A percentile compares a stretch with the other conserved stretches of the same genome.
Evolutionary conservation across 2,329 filamentous ascomycete species (phyloP).

Genomic region (Emmonsiellopsis sp.): DNA sequence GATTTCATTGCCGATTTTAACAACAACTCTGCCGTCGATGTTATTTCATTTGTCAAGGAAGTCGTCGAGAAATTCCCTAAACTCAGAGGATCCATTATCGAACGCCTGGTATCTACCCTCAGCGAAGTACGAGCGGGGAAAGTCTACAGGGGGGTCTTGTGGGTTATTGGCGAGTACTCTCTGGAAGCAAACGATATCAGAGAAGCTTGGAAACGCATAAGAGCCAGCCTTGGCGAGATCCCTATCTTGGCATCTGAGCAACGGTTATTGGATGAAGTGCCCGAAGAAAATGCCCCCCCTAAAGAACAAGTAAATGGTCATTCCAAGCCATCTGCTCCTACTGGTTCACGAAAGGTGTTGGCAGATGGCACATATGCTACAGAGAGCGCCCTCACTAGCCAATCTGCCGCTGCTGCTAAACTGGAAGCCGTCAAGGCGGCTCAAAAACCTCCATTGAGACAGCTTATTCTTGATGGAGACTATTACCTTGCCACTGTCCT

Average conservation of each 20-base stretch:
- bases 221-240: slow-evolving; percentile 88
- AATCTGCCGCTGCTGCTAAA: slow-evolving; percentile 79
- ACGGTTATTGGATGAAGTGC: slow-evolving; percentile 73
- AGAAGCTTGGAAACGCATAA: slow-evolving; percentile 93
- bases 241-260: slow-evolving; percentile 94
- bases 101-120: slow-evolving; percentile 78
- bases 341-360: slow-evolving; percentile 80
- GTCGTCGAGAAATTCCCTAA: slow-evolving; percentile 97
- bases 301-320: slow-evolving; percentile 70
- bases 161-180: slow-evolving; percentile 97
- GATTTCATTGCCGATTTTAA: slow-evolving; percentile 99
- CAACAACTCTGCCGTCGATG: slow-evolving; percentile 90
- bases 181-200: slow-evolving; percentile 87
- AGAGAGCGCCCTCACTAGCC: slow-evolving; percentile 88
- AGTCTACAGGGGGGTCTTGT: slow-evolving; percentile 91
- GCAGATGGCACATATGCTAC: slow-evolving; percentile 97
- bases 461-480: slow-evolving; percentile 92
- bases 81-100: slow-evolving; percentile 76
- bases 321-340: slow-evolving; percentile 63
- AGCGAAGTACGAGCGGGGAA: slow-evolving; percentile 92
- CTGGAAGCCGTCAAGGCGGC: slow-evolving; percentile 95
- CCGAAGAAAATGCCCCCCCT: slow-evolving; percentile 56
- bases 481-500: slow-evolving; percentile 93
- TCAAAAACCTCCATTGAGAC: slow-evolving; percentile 87
- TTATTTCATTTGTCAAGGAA: slow-evolving; percentile 98